Base-by-base conservation (phyloP, 2,329 filamentous ascomycete species). In the Gnomoniopsis smithogilvyi region DNA sequence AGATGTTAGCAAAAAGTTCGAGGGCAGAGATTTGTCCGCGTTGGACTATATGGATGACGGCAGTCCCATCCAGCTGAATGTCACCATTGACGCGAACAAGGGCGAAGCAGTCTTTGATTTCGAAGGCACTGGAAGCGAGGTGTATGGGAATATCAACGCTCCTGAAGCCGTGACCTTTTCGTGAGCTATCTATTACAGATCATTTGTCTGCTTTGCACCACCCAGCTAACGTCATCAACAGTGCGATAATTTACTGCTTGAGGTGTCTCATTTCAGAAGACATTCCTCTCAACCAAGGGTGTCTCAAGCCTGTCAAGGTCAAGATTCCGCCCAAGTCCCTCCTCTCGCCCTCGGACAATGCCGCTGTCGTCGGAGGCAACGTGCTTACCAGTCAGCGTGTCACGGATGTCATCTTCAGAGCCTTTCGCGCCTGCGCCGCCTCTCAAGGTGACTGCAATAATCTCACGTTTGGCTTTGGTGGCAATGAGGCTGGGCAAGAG, bases 31-130 rank as follows among this genome's bases (percentile, higher is more conserved):
- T n/a, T 80, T 96, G 0, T 81, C 84, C 8, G 89, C 92, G 0
- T 78, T 87, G 1, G 91, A 96, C 68, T 91, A 87, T 75, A 95
- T 96, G 90, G 92, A 96, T 66, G 91, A 96, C 66, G 91, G 91
- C 26, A 90, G 84, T 11, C 89, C 90, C 0, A 94, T 96, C 67
- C 79, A 82, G 54, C 80, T 96, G 7, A 88, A 86, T 62, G 81
- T 96, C 12, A 87, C 84, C 1, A 95, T 96, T 63, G 84, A 94
- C 67, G 82, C 83, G 0, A 80, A 86, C 0, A 86, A 89, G 46
- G 91, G 90, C 17, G 88, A 90, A 62, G 91, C 91, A 0, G 76
- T 89, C 0, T 96, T 95, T 67, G 86, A 95, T 72, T 90, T 93
- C 67, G 79, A 78, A 1, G 90, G 89, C 24, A 92, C 90, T 0